A percentile compares a stretch with the other conserved stretches of the same genome.
Conservation (phyloP, 208 protist species). For the Leishmania braziliensis region DNA sequence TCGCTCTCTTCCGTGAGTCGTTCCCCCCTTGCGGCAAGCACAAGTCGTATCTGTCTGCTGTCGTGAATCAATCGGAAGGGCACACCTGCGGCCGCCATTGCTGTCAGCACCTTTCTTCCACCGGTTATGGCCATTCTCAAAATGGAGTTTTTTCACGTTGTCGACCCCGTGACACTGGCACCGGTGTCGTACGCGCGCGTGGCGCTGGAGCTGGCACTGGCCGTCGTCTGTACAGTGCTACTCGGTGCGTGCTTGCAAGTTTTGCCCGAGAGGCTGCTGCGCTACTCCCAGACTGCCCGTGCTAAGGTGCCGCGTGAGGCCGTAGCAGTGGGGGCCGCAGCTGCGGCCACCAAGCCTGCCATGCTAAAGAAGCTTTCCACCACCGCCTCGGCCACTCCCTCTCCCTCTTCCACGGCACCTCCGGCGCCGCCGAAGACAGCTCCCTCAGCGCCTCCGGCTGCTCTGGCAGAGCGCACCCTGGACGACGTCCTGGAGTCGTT, state of each 20-base stretch:
- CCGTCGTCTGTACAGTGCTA: conserved; percentile 14
- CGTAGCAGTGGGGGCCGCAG: too few relatives aligned
- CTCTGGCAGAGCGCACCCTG: conserved; percentile 14
- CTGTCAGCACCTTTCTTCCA: background rate
- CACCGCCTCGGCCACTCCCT: background rate
- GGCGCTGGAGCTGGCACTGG: conserved; percentile 22
- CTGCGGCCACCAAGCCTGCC: background rate
- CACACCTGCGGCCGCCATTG: background rate
- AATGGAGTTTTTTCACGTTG: conserved; percentile 48
- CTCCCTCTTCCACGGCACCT: background rate
- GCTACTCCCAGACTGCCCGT: background rate
- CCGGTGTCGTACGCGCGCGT: conserved; percentile 11
- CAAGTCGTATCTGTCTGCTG: background rate
- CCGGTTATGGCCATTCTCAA: background rate
- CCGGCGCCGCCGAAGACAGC: background rate
- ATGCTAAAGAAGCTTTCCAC: background rate
- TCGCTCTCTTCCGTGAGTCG: background rate
- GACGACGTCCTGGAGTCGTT: conserved; percentile 44
- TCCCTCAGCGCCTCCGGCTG: background rate
- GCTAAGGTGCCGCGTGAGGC: background rate
- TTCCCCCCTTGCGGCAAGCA: background rate
- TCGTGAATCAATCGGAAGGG: background rate
- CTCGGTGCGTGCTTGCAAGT: conserved; percentile 33
- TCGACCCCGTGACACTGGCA: conserved; percentile 21
- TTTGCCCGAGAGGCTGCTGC: conserved; percentile 30